Base-by-base conservation (phyloP, 2,329 filamentous ascomycete species). In the Phialocephala subalpina region DNA sequence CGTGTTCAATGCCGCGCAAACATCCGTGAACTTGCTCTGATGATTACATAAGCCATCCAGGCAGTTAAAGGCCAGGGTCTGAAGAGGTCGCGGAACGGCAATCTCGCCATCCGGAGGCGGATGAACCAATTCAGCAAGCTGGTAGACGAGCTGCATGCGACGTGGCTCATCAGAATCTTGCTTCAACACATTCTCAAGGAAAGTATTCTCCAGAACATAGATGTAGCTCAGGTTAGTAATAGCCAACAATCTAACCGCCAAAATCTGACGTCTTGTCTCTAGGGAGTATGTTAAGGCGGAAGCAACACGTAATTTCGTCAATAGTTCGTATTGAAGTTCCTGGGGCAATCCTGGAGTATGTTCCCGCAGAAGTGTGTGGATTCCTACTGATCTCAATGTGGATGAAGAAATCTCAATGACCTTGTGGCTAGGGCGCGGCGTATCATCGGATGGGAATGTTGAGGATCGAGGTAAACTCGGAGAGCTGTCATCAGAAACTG, bases 171-270 rank as follows among this genome's bases (percentile, higher is more conserved):
- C 95, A 42, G 89, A 87, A 75, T 99, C 97, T 72, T 94, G 90
- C 70, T 92, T 92, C 60, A 97, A 84, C 49, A 97, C 87, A 77
- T 93, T 95, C 69, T 95, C 91, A 53, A 94, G 84, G 73, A 99
- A 97, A n/a, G 88, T 87, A 3, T 86, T 81, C 74, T 99, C 97
- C 18, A 49, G 45, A 1, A 86, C 85, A 72, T 97, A 91, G 62
- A 98, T 92, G 76, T 97, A 97, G 1, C 94, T 93, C 68, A 99
- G 79, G 73, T 98, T 99, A 27, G 92, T 92, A 66, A 98, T 90
- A 16, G 95, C 94, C 49, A 99, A 83, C 42, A 98, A 83, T 36
- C 95, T 91, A 61, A 95, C 88, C 40, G 91, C 89, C 58, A 99
- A 83, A 18, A 95, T 89, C 72, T 92, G 86, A 75, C 93, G 91